phyloP scores from a whole-genome alignment of 2,329 filamentous ascomycete genomes.

The Xylariaceae sp. region DNA sequence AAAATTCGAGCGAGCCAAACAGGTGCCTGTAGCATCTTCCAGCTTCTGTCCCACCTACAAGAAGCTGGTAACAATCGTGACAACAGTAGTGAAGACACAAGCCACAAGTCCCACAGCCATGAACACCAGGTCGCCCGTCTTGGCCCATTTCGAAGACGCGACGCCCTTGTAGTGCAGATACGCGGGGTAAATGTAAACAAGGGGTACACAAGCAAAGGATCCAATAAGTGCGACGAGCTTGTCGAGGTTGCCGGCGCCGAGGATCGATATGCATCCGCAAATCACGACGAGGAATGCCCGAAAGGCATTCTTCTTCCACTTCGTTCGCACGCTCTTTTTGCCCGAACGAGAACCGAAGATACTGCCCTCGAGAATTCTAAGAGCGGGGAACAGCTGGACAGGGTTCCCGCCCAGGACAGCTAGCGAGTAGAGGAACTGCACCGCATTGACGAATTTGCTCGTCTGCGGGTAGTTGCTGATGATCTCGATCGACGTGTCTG shows the following conservation, averaged over 20 bases:
- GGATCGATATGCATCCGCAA: constrained; percentile 58
- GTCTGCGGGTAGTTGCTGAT: constrained; percentile 72
- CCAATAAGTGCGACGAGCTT: constrained; percentile 73
- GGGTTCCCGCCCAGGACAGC: constrained; percentile 71
- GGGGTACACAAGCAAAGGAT: constrained; percentile 67
- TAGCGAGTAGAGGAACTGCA: constrained; percentile 70
- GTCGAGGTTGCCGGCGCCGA: constrained; percentile 66
- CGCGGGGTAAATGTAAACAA: constrained; percentile 75
- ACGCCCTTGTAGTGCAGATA: constrained; percentile 66
- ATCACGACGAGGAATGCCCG: constrained; percentile 52
- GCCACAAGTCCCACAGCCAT: constrained; percentile 60
- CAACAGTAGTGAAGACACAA: constrained; percentile 67
- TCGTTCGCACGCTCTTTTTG: constrained; percentile 60
- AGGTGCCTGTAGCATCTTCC: no score
- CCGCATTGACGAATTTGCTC: constrained; percentile 68
- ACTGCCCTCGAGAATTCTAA: constrained; percentile 66
- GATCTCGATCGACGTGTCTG: constrained; percentile 65
- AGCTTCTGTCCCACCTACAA: background rate
- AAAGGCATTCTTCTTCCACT: constrained; percentile 74
- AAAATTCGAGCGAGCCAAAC: no score
- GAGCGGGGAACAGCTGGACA: constrained; percentile 70
- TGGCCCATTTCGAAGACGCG: constrained; percentile 52
- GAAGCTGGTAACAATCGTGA: constrained; percentile 51
- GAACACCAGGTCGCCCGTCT: constrained; percentile 57
- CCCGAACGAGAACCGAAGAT: constrained; percentile 66